Evolutionary conservation across 306 rosid species (phyloP).

Genomic region (Dalbergia oliveri): DNA sequence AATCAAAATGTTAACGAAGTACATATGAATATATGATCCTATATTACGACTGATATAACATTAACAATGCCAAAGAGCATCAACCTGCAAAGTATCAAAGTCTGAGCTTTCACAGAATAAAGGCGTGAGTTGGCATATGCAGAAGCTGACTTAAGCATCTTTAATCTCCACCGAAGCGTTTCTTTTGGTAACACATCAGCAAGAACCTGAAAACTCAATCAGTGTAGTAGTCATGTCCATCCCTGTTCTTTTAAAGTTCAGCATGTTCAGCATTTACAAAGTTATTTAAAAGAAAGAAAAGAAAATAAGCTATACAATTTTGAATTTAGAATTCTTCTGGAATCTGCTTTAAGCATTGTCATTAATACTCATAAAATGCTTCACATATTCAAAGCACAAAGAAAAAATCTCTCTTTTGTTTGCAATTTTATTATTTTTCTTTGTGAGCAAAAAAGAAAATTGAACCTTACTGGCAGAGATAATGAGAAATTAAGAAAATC

Average conservation of each 20-base stretch:
- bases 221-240: conserved; percentile 4
- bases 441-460: neutral
- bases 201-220: conserved; percentile 67
- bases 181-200: conserved; percentile 78
- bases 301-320: conserved; percentile 22
- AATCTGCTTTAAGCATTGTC: conserved; percentile 25
- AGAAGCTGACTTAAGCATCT: conserved; percentile 82
- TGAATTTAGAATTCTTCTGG: conserved; percentile 36
- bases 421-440: conserved; percentile 18
- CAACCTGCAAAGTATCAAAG: conserved; percentile 83
- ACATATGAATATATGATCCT: neutral
- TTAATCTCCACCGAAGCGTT: conserved; percentile 82
- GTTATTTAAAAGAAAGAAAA: conserved; percentile 28
- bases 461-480: conserved; percentile 75
- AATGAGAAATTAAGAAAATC: conserved; percentile 63
- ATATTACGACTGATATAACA: conserved; percentile 13
- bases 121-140: conserved; percentile 73
- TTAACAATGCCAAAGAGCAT: conserved; percentile 13
- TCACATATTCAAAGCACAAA: conserved; percentile 26
- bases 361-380: conserved; percentile 24
- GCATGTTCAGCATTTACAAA: conserved; percentile 22
- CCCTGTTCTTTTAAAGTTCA: conserved; percentile 23
- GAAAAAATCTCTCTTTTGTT: conserved; percentile 8
- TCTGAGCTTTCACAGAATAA: conserved; percentile 81
- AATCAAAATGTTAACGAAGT: neutral